Conservation (phyloP, 2,329 filamentous ascomycete species). For the Paecilomyces fulvus region DNA sequence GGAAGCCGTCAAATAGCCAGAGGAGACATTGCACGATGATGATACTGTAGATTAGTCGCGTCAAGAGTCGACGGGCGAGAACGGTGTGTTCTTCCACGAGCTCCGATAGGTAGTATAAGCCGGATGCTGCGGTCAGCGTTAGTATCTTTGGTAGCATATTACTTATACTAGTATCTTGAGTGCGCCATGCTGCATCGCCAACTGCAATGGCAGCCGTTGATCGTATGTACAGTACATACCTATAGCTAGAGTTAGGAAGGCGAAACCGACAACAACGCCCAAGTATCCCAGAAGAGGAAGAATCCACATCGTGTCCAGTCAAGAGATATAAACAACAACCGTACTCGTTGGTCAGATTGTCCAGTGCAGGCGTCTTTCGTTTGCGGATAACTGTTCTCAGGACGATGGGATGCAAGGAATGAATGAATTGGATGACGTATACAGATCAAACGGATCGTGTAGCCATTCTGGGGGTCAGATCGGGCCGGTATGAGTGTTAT, state of each 20-base stretch:
- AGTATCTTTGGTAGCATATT: not conserved
- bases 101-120: slow-evolving; percentile 95
- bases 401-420: not conserved
- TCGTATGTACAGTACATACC: slow-evolving; percentile 43
- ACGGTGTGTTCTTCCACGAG: slow-evolving; percentile 97
- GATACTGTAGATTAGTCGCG: slow-evolving; percentile 73
- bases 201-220: not conserved
- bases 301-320: slow-evolving; percentile 71
- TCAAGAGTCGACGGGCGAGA: slow-evolving; percentile 77
- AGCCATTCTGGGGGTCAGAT: not conserved
- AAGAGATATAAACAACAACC: not conserved
- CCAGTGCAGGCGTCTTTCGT: not conserved
- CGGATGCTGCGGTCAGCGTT: slow-evolving; percentile 57
- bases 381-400: not conserved
- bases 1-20: slow-evolving; percentile 76
- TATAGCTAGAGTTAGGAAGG: slow-evolving; percentile 89
- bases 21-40: slow-evolving; percentile 67
- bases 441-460: not conserved
- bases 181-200: too few species aligned
- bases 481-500: not conserved
- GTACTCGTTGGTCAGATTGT: not conserved
- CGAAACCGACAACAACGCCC: slow-evolving; percentile 80
- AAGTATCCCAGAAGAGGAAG: slow-evolving; percentile 83
- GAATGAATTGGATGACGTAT: not conserved
- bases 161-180: too few species aligned